These are phyloP conservation scores for Xenoacremonium recifei DNA, from an alignment of 2,329 filamentous ascomycete species.

Conservation along the genomic window DNA sequence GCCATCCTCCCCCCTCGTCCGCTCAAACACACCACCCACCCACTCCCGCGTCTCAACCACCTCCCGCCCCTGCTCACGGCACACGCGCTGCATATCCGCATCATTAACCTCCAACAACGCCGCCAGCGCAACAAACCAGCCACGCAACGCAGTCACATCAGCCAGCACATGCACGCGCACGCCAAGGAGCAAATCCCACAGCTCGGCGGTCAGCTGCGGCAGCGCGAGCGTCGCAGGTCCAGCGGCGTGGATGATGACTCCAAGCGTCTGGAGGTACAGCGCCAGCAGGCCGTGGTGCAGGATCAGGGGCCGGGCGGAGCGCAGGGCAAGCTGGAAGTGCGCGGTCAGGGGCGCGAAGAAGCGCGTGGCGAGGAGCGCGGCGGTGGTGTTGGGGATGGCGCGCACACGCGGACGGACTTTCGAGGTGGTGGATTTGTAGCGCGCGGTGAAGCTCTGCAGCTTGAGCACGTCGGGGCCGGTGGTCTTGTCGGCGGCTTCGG, in stretches of 20 bases:
- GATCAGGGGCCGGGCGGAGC: slow-evolving; percentile 55
- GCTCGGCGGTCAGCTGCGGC: slow-evolving; percentile 77
- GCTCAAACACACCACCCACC: slow-evolving; percentile 74
- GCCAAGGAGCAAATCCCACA: slow-evolving; percentile 77
- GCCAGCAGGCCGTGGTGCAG: slow-evolving; percentile 74
- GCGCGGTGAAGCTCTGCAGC: slow-evolving; percentile 80
- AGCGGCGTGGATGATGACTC: slow-evolving; percentile 76
- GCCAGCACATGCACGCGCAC: slow-evolving; percentile 60
- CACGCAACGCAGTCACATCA: slow-evolving; percentile 67
- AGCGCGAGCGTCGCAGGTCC: slow-evolving; percentile 77
- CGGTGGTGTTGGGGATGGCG: slow-evolving; percentile 72
- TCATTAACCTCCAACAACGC: slow-evolving; percentile 81
- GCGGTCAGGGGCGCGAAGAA: slow-evolving; percentile 89
- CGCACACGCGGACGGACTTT: slow-evolving; percentile 43
- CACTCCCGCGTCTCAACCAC: slow-evolving; percentile 86
- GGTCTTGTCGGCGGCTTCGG: slow-evolving; percentile 73
- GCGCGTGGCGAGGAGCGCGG: slow-evolving; percentile 68
- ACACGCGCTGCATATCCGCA: slow-evolving; percentile 68
- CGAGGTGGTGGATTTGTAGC: slow-evolving; percentile 33
- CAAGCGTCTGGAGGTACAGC: slow-evolving; percentile 82
- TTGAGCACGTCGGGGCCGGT: slow-evolving; percentile 84
- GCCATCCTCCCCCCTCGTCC: slow-evolving; percentile 47
- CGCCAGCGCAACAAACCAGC: slow-evolving; percentile 75
- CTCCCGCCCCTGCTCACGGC: slow-evolving; percentile 70
- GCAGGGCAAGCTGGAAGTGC: slow-evolving; percentile 68